These are phyloP conservation scores for Zygoascus meyerae DNA, from an alignment of 1,139 yeast species.

Conservation along the genomic window DNA sequence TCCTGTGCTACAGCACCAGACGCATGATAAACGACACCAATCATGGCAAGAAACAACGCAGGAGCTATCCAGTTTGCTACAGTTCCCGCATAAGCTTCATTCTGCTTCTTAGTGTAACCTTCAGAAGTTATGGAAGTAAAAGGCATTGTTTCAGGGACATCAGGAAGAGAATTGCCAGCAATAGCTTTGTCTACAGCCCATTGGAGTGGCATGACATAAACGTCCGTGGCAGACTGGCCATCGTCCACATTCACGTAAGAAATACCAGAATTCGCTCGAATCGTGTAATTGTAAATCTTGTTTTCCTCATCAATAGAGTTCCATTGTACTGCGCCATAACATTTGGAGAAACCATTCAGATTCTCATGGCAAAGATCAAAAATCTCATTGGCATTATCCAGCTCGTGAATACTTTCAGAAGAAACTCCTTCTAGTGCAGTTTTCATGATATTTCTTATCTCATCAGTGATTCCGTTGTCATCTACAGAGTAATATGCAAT, in stretches of 20 bases:
- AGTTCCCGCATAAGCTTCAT: conserved; percentile 27
- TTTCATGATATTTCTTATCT: conserved; percentile 27
- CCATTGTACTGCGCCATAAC: conserved; percentile 36
- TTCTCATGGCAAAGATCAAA: conserved; percentile 30
- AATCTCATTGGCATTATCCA: conserved; percentile 26
- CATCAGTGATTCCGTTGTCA: conserved; percentile 22
- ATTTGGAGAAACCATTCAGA: conserved; percentile 30
- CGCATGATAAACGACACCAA: conserved; percentile 35
- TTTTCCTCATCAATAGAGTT: conserved; percentile 24
- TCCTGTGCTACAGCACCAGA: conserved; percentile 34
- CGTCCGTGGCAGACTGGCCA: conserved; percentile 28
- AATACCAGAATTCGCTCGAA: conserved; percentile 34
- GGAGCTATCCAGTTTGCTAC: conserved; percentile 33
- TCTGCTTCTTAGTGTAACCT: conserved; percentile 23
- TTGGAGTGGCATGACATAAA: conserved; percentile 32
- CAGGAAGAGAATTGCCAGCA: conserved; percentile 1
- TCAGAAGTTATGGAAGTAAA: conserved; percentile 29
- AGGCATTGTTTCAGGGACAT: conserved; percentile 29
- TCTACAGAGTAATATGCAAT: conserved; percentile 29
- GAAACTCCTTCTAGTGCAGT: conserved; percentile 30
- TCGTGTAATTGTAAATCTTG: conserved; percentile 31
- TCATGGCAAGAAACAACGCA: conserved; percentile 32
- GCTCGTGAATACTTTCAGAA: conserved; percentile 21
- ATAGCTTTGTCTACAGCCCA: conserved; percentile 37
- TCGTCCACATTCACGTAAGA: conserved; percentile 23